Base-by-base conservation (phyloP, 441 rosid species). In the Sinapis alba region DNA sequence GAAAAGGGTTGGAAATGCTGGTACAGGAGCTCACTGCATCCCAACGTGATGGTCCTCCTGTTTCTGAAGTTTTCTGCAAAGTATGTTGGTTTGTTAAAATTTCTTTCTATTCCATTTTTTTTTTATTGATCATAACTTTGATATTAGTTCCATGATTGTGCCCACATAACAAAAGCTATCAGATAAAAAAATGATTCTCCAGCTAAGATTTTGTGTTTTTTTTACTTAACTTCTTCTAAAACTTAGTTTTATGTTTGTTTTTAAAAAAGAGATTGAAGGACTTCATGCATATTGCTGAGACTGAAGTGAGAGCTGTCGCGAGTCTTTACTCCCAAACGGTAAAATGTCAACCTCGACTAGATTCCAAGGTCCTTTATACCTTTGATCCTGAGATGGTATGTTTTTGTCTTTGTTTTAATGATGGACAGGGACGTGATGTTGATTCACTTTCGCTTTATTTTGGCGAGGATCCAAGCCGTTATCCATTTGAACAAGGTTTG, bases 401-500 rank as follows among this genome's bases (percentile, higher is more conserved):
- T 41, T 41, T 32, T 13, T 36, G 43, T 41, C 15, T 4, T 41
- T 41, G n/a, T n/a, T n/a, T n/a, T 47, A 61, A 68, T 51, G 72
- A 71, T 81, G 79, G 76, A 73, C 90, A 96, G 99, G 99, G 98
- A 75, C 89, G 88, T 78, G 91, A 93, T 84, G 98, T 97, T 45
- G 97, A 96, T 88, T 90, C 92, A 65, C 97, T 96, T 79, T 94
- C 90, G 20, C 80, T 83, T 68, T 96, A 96, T 75, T 96, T 96
- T 73, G 92, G 94, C 12, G 99, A 96, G 89, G 98, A 96, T 87
- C 99, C 99, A 86, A 89, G 15, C 15, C 47, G 47, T 23, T 93
- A 87, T 81, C 96, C 97, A 5, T 93, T 93, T 86, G 99, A 96
- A 84, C 97, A 96, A 93, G 99, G 99, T 92, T 84, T 69, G 75